Percentiles rank a stretch among this genome's conserved stretches.
These are phyloP conservation scores for Nelumbo lutea DNA, from an alignment of 164 flowering plant genomes.

Conservation along the genomic window DNA sequence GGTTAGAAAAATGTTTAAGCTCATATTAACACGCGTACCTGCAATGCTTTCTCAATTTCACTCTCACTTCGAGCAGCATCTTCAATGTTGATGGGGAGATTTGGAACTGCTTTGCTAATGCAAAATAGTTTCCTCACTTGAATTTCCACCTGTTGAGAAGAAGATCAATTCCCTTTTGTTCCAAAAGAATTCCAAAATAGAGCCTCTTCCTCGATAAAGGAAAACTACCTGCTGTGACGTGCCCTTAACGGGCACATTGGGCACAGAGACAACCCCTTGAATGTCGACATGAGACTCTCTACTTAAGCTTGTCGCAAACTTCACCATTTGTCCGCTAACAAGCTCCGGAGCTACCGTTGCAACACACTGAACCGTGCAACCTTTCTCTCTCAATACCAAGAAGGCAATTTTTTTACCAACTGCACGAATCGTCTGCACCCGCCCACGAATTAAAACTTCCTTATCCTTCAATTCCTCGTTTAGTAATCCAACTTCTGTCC, in stretches of 20 bases:
- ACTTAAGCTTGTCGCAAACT: slow-evolving; percentile 53
- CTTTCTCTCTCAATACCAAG: slow-evolving; percentile 67
- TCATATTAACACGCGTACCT: slow-evolving; percentile 29
- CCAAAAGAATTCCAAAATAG: background rate
- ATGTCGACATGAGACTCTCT: slow-evolving; percentile 73
- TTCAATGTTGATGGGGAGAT: slow-evolving; percentile 77
- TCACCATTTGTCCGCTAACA: slow-evolving; percentile 78
- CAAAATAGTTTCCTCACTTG: slow-evolving; percentile 67
- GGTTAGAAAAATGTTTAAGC: too few species aligned
- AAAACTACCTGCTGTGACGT: slow-evolving; percentile 69
- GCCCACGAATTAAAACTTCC: slow-evolving; percentile 60
- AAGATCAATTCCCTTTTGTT: background rate
- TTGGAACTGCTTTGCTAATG: slow-evolving; percentile 61
- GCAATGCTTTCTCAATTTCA: slow-evolving; percentile 67
- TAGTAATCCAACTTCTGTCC: slow-evolving; percentile 52
- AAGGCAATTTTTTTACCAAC: slow-evolving; percentile 83
- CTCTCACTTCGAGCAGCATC: slow-evolving; percentile 90
- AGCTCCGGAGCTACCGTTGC: slow-evolving; percentile 40
- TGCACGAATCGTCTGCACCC: slow-evolving; percentile 68
- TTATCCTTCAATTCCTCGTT: slow-evolving; percentile 34
- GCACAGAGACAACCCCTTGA: slow-evolving; percentile 67
- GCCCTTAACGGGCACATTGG: slow-evolving; percentile 56
- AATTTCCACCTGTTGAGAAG: slow-evolving; percentile 63
- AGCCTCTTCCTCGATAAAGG: background rate
- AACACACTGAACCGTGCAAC: slow-evolving; percentile 86